phyloP scores from a whole-genome alignment of 305 asterid genomes.

The Ilex paraguariensis region DNA sequence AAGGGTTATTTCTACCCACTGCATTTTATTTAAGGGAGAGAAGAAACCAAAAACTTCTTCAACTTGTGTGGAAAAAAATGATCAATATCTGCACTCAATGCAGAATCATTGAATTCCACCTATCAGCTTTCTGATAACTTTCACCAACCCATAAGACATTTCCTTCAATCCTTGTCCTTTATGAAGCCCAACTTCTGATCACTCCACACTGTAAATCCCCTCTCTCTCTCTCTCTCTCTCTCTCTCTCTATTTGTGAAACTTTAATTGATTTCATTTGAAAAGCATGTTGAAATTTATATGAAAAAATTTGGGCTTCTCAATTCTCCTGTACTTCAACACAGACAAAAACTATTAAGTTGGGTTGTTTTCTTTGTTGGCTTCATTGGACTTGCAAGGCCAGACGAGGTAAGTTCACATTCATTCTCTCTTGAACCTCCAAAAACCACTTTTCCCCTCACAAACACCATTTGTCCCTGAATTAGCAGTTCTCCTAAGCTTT shows the following conservation, averaged over 20 bases:
- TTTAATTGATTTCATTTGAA: conserved; percentile 12
- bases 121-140: conserved; percentile 8
- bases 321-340: conserved; percentile 14
- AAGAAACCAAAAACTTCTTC: too few relatives aligned
- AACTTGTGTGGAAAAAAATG: background rate
- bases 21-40: too few relatives aligned
- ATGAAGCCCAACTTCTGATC: conserved; percentile 34
- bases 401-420: conserved; percentile 7
- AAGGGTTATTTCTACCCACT: too few relatives aligned
- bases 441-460: background rate
- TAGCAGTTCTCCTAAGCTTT: background rate
- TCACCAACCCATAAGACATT: conserved; percentile 13
- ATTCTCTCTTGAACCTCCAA: background rate
- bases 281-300: background rate
- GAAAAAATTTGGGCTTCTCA: conserved; percentile 10
- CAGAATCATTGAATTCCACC: conserved; percentile 6
- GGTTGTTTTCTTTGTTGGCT: conserved; percentile 36
- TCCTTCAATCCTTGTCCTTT: conserved; percentile 22
- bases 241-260: too few relatives aligned
- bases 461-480: background rate
- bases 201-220: conserved; percentile 21
- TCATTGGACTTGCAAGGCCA: conserved; percentile 26
- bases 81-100: background rate
- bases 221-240: conserved; percentile 11
- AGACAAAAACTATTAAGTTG: conserved; percentile 15